Percentiles rank a stretch among this genome's conserved stretches.
Conservation (phyloP, 768 basidiomycete species). For the Mycena polygramma region DNA sequence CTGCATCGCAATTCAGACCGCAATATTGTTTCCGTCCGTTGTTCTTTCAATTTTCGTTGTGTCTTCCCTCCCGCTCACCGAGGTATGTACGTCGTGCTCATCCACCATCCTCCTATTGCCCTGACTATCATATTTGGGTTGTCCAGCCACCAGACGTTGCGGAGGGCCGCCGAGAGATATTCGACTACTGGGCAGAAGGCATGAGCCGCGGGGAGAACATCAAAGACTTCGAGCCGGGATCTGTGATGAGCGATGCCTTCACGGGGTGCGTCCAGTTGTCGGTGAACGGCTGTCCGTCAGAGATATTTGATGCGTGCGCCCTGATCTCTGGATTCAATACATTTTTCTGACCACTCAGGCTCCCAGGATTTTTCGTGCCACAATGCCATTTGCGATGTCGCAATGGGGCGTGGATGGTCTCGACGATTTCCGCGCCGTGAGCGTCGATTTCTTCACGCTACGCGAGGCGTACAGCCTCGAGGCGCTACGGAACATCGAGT, state of each 20-base stretch:
- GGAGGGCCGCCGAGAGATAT: slow-evolving; percentile 38
- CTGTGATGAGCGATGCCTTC: slow-evolving; percentile 25
- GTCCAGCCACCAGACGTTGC: slow-evolving; percentile 38
- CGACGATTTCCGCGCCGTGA: slow-evolving; percentile 26
- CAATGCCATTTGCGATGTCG: not conserved
- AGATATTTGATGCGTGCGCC: slow-evolving; percentile 31
- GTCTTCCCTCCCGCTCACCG: slow-evolving; percentile 34
- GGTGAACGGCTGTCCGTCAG: slow-evolving; percentile 20
- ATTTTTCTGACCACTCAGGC: too few relatives aligned
- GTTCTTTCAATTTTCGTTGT: slow-evolving; percentile 34
- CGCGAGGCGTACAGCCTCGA: slow-evolving; percentile 29
- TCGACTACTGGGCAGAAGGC: slow-evolving; percentile 37
- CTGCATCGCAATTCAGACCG: slow-evolving; percentile 35
- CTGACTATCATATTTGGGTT: too few relatives aligned
- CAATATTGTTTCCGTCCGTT: slow-evolving; percentile 24
- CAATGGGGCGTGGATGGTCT: slow-evolving; percentile 28
- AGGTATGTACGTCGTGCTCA: slow-evolving; percentile 24
- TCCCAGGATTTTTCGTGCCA: slow-evolving; percentile 12
- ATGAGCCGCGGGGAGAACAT: slow-evolving; percentile 5
- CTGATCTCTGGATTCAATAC: not conserved
- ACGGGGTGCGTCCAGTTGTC: slow-evolving; percentile 28
- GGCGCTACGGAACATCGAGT: slow-evolving; percentile 23
- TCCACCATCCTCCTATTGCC: too few relatives aligned
- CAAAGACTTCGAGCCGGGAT: not conserved
- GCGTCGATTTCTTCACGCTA: slow-evolving; percentile 36